These are phyloP conservation scores for Dipteronia dyeriana DNA, from an alignment of 345 rosid species.

Conservation along the genomic window DNA sequence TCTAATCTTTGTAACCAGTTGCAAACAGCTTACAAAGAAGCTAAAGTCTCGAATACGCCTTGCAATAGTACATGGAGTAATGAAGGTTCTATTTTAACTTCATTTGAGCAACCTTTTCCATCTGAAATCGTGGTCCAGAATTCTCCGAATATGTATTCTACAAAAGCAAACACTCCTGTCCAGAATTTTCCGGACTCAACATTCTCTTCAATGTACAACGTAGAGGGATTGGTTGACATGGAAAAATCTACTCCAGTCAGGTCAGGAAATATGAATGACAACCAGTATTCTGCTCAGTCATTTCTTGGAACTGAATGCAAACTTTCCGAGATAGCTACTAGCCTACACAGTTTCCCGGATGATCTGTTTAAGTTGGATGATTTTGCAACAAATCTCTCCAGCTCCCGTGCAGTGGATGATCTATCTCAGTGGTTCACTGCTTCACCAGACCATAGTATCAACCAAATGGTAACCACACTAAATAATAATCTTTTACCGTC, in stretches of 20 bases:
- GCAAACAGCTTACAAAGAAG: conserved; percentile 15
- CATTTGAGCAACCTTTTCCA: conserved; percentile 31
- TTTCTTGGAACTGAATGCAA: conserved; percentile 12
- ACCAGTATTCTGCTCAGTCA: conserved; percentile 16
- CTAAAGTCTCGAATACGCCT: conserved; percentile 29
- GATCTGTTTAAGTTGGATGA: conserved; percentile 39
- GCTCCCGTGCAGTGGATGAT: conserved; percentile 47
- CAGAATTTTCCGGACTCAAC: conserved; percentile 21
- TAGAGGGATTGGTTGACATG: conserved; percentile 21
- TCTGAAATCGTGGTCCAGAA: conserved; percentile 21
- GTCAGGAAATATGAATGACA: conserved; percentile 21
- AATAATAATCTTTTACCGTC: conserved; percentile 30
- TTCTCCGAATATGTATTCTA: not conserved
- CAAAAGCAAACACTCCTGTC: conserved; percentile 3
- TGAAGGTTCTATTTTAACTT: conserved; percentile 48
- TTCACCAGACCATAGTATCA: conserved; percentile 36
- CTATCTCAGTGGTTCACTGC: conserved; percentile 53
- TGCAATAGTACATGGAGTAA: conserved; percentile 42
- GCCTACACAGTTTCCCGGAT: conserved; percentile 30
- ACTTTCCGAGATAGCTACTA: conserved; percentile 30
- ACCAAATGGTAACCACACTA: conserved; percentile 20
- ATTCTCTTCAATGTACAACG: conserved; percentile 16
- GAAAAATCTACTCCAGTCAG: conserved; percentile 16
- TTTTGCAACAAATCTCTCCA: conserved; percentile 43
- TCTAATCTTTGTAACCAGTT: conserved; percentile 21